Percentiles rank a stretch among this genome's conserved stretches.
phyloP scores from a whole-genome alignment of 73 alveolate genomes.

The Breviolum minutum region DNA sequence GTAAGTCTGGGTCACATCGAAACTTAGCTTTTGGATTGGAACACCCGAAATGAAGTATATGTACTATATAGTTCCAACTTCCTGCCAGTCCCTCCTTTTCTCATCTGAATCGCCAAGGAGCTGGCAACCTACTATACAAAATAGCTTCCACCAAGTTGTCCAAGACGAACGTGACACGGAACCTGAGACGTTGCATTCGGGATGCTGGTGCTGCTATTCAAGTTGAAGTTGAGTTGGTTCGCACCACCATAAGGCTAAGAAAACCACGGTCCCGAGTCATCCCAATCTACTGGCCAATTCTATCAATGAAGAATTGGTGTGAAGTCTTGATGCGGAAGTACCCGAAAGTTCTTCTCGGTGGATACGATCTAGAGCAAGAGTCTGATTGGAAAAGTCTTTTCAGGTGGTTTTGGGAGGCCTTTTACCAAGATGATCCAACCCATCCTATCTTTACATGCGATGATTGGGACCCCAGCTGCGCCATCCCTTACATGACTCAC shows the following conservation, averaged over 20 bases:
- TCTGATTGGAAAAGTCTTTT: neutral
- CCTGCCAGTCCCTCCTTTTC: neutral
- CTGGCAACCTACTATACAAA: neutral
- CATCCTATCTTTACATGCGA: neutral
- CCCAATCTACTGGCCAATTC: slow-evolving; percentile 22
- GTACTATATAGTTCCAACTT: too few species aligned
- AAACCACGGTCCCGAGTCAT: slow-evolving; percentile 8
- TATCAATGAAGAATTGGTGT: slow-evolving; percentile 24
- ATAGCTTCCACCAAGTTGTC: neutral
- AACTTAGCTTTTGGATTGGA: neutral
- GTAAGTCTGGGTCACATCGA: neutral
- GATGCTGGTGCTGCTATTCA: neutral
- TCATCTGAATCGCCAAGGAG: neutral
- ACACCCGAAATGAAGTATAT: too few species aligned
- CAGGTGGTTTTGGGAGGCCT: slow-evolving; percentile 18
- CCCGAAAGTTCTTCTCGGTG: slow-evolving; percentile 22
- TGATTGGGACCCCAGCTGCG: neutral
- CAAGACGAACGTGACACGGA: slow-evolving; percentile 17
- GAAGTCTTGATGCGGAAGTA: neutral
- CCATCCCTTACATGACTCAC: slow-evolving; percentile 16
- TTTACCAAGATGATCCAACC: neutral
- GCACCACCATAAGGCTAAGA: slow-evolving; percentile 20
- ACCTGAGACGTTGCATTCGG: slow-evolving; percentile 2
- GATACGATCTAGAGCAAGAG: neutral
- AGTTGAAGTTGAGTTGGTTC: neutral